phyloP scores from a whole-genome alignment of 768 basidiomycete genomes.

The Hebeloma cylindrosporum region DNA sequence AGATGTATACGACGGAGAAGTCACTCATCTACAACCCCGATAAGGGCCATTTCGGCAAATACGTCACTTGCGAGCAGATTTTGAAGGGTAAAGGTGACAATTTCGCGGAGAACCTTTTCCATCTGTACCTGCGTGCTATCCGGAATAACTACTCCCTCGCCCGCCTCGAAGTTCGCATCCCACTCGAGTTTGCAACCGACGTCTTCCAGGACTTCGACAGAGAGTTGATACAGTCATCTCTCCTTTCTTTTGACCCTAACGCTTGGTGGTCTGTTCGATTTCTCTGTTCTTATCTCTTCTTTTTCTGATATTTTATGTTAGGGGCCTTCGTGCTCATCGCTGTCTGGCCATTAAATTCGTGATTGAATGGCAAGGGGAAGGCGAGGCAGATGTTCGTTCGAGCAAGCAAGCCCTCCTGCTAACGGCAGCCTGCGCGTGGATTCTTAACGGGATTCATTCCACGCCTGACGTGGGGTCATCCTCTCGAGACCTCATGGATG shows the following conservation, averaged over 20 bases:
- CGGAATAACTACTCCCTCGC: slow-evolving; percentile 19
- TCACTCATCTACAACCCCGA: slow-evolving; percentile 23
- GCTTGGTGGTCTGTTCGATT: slow-evolving; percentile 8
- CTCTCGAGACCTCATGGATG: slow-evolving; percentile 12
- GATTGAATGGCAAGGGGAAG: slow-evolving; percentile 16
- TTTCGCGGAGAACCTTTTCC: slow-evolving; percentile 15
- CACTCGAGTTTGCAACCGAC: slow-evolving; percentile 4
- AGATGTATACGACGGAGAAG: slow-evolving; percentile 35
- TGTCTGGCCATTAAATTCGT: slow-evolving; percentile 13
- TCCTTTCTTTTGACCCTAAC: slow-evolving; percentile 13
- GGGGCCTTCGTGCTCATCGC: slow-evolving; percentile 18
- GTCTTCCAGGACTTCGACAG: slow-evolving; percentile 11
- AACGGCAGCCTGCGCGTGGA: slow-evolving; percentile 14
- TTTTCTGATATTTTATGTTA: background rate
- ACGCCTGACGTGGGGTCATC: slow-evolving; percentile 17
- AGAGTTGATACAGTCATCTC: background rate
- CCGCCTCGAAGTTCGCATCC: slow-evolving; percentile 29
- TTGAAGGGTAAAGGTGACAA: slow-evolving; percentile 5
- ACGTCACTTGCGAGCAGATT: slow-evolving; percentile 15
- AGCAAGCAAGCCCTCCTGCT: slow-evolving; percentile 11
- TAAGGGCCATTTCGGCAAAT: slow-evolving; percentile 18
- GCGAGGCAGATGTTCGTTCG: background rate
- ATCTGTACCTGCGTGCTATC: slow-evolving; percentile 20
- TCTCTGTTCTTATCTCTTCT: background rate
- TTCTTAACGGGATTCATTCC: slow-evolving; percentile 20